A percentile compares a stretch with the other conserved stretches of the same genome.
Evolutionary conservation across 23 red algal genomes (phyloP).

Genomic region (Gracilaria domingensis): DNA sequence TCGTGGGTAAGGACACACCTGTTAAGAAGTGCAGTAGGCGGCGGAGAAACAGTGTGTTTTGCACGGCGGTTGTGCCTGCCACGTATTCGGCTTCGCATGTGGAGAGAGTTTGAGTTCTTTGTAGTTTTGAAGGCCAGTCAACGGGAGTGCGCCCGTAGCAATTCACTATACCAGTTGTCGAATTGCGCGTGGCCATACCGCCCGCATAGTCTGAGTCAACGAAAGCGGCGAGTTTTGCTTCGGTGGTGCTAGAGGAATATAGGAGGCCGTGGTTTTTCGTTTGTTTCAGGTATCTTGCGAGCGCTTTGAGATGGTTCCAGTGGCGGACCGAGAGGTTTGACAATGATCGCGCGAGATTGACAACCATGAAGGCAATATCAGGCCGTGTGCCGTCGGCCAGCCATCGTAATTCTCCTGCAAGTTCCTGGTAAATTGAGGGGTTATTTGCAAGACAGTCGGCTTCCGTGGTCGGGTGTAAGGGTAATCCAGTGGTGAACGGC

Average conservation of each 20-base stretch:
- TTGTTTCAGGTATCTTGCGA: no score
- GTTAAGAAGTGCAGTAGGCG: not conserved
- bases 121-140: not conserved
- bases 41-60: conserved; percentile 8
- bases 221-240: no score
- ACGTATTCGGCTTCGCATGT: conserved; percentile 50
- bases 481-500: not conserved
- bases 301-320: no score
- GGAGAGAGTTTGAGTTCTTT: not conserved
- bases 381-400: no score
- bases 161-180: not conserved
- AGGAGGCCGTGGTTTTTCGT: no score
- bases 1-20: not conserved
- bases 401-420: not conserved
- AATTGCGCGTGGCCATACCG: not conserved
- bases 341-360: no score
- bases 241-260: no score
- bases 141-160: not conserved
- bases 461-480: not conserved
- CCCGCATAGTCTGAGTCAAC: conserved; percentile 21
- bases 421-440: not conserved
- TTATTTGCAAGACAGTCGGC: no score
- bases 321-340: no score
- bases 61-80: not conserved
- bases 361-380: no score